phyloP scores from a whole-genome alignment of 2,329 filamentous ascomycete species.

The Xylariaceae sp. region DNA sequence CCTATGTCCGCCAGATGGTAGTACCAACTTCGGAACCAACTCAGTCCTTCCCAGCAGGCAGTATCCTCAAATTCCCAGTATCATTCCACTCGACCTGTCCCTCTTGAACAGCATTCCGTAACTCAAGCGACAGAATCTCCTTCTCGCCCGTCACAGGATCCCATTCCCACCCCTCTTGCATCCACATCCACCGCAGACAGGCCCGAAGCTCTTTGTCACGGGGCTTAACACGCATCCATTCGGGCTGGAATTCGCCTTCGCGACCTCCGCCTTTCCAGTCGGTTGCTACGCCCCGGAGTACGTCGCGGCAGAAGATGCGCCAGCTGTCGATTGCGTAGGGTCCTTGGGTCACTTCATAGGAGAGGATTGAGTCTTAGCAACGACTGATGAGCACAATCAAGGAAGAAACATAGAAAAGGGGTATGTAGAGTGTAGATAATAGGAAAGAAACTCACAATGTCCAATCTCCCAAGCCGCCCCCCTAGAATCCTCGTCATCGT shows the following conservation, averaged over 20 bases:
- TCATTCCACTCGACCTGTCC: conserved; percentile 55
- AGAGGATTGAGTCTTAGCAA: too few relatives aligned
- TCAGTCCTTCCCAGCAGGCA: conserved; percentile 23
- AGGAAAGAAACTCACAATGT: conserved; percentile 47
- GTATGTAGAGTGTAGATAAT: too few relatives aligned
- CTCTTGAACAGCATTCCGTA: conserved; percentile 54
- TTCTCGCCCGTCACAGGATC: conserved; percentile 66
- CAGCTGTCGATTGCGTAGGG: conserved; percentile 84
- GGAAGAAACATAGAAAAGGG: too few relatives aligned
- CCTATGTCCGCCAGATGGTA: too few relatives aligned
- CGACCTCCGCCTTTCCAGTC: conserved; percentile 62
- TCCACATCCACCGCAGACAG: conserved; percentile 87
- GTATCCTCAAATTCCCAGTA: conserved; percentile 43
- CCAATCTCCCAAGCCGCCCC: conserved; percentile 73
- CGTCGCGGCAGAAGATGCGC: conserved; percentile 88
- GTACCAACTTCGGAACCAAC: too few relatives aligned
- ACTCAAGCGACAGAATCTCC: conserved; percentile 46
- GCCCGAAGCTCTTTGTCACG: conserved; percentile 85
- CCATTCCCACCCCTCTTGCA: conserved; percentile 81
- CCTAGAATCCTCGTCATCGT: not conserved
- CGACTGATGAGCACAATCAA: too few relatives aligned
- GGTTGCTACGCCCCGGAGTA: conserved; percentile 59
- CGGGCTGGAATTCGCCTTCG: conserved; percentile 63
- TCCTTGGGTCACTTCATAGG: conserved; percentile 71
- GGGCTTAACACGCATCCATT: conserved; percentile 85